Evolutionary conservation across 352 stramenopile species (phyloP), one percentile per base, ranked within the genome.

Genomic region (Phytophthora pinifolia): DNA sequence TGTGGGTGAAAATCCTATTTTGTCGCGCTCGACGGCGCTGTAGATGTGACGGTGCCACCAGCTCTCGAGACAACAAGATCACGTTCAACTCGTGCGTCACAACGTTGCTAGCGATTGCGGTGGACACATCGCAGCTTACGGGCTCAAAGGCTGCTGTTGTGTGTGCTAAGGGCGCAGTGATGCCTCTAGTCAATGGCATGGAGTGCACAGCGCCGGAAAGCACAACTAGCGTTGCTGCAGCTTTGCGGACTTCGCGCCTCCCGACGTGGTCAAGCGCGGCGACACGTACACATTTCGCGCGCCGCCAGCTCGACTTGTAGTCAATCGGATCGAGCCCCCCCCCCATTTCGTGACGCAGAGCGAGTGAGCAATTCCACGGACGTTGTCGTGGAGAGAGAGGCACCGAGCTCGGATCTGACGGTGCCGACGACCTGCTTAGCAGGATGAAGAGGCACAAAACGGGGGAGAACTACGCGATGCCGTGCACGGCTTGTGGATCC

Each of bases 21-120:
- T n/a, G n/a, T n/a, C n/a, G n/a, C n/a, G n/a, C n/a, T 97, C 6
- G 75, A 79, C 39, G 82, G 64, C 46, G 75, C 86, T 20, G 88
- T 88, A 14, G 80, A 96, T 20, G 89, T 98, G 9, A 76, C 63
- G 0, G 89, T 98, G 4, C 54, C 0, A 43, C 62, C 2, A 67
- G 42, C 12, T 86, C 70, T 0, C 25, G 53, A 12, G 65, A 82
- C 18, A 93, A 78, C 45, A 67, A 17, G 0, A 76, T 93, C 36
- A 79, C 65, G 12, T 94, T 93, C 38, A 62, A 60, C 10, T 87
- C 82, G 1, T 65, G 74, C 8, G 60, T 86, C 10, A 18, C 13
- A 2, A 12, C 55, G 0, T 61, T 90, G 3, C 61, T 70, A 14
- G 17, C 14, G 0, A 59, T 92, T 2, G 56, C 32, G 7, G 65